A percentile compares a stretch with the other conserved stretches of the same genome.
phyloP scores from a whole-genome alignment of 2,329 filamentous ascomycete genomes.

The Aureobasidium uvarum region DNA sequence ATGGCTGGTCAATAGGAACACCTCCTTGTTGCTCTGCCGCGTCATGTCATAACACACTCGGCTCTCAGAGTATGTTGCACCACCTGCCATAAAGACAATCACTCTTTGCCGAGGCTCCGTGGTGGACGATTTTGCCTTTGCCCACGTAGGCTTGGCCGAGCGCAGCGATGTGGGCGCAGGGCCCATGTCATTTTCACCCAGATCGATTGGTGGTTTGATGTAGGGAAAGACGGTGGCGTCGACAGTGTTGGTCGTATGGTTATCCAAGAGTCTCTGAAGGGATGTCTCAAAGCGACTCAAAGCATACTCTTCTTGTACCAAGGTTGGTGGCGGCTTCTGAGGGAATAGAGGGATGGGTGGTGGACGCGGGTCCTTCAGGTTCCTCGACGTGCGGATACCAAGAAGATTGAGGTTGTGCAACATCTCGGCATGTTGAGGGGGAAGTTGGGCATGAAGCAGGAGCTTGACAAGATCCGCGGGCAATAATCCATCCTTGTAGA shows the following conservation, averaged over 20 bases:
- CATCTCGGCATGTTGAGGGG: slow-evolving; percentile 67
- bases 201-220: slow-evolving; percentile 58
- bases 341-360: slow-evolving; percentile 68
- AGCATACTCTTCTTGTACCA: slow-evolving; percentile 70
- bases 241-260: slow-evolving; percentile 46
- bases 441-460: slow-evolving; percentile 76
- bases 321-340: slow-evolving; percentile 57
- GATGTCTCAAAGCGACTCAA: slow-evolving; percentile 84
- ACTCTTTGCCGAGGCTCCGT: slow-evolving; percentile 85
- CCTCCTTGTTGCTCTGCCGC: slow-evolving; percentile 67
- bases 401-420: slow-evolving; percentile 78
- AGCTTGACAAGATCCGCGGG: slow-evolving; percentile 80
- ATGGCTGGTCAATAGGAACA: slow-evolving; percentile 87
- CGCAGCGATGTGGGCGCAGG: slow-evolving; percentile 66
- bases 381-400: slow-evolving; percentile 68
- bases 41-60: slow-evolving; percentile 86
- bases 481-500: slow-evolving; percentile 84
- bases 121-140: slow-evolving; percentile 67
- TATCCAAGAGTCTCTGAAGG: slow-evolving; percentile 81
- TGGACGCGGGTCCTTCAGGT: slow-evolving; percentile 74
- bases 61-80: slow-evolving; percentile 89
- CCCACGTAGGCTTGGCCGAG: slow-evolving; percentile 93
- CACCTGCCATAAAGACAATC: slow-evolving; percentile 92
- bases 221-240: slow-evolving; percentile 49
- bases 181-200: slow-evolving; percentile 58